Evolutionary conservation across 495 filamentous ascomycete genomes (phyloP).

Genomic region (Tirmania nivea): DNA sequence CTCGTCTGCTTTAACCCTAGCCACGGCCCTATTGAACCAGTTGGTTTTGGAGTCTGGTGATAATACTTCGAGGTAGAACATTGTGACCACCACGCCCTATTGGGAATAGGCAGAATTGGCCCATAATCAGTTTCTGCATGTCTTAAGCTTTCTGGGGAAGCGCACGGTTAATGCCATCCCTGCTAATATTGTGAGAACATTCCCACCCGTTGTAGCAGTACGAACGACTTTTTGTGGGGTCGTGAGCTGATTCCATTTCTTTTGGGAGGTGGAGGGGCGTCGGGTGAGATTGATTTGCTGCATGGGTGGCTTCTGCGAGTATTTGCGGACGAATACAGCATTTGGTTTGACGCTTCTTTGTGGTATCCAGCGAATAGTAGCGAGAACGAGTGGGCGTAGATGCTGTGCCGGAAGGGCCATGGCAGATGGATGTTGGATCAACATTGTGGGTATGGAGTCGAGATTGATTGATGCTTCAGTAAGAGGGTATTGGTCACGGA

Average conservation of each 20-base stretch:
- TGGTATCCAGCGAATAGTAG: slow-evolving; percentile 24
- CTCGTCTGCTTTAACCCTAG: slow-evolving; percentile 50
- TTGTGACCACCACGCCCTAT: slow-evolving; percentile 50
- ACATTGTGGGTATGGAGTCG: not conserved
- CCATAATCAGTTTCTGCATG: too few species aligned
- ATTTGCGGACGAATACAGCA: not conserved
- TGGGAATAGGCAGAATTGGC: not conserved
- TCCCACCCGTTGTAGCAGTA: slow-evolving; percentile 76
- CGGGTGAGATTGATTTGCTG: not conserved
- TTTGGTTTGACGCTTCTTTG: slow-evolving; percentile 25
- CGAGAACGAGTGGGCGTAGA: slow-evolving; percentile 28
- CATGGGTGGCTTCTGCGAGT: not conserved
- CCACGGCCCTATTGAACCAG: slow-evolving; percentile 74
- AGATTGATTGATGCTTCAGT: too few species aligned
- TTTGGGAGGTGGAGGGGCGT: slow-evolving; percentile 8
- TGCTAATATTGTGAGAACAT: slow-evolving; percentile 52
- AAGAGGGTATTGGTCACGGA: too few species aligned
- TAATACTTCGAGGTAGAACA: slow-evolving; percentile 74
- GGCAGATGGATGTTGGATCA: not conserved
- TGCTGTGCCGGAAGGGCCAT: not conserved
- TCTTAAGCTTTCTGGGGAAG: not conserved
- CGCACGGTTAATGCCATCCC: slow-evolving; percentile 56
- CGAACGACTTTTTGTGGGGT: slow-evolving; percentile 57
- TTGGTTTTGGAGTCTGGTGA: slow-evolving; percentile 62
- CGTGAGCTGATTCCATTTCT: slow-evolving; percentile 58